Evolutionary conservation across 768 basidiomycete genomes (phyloP).

Genomic region (Termitomyces sp.): DNA sequence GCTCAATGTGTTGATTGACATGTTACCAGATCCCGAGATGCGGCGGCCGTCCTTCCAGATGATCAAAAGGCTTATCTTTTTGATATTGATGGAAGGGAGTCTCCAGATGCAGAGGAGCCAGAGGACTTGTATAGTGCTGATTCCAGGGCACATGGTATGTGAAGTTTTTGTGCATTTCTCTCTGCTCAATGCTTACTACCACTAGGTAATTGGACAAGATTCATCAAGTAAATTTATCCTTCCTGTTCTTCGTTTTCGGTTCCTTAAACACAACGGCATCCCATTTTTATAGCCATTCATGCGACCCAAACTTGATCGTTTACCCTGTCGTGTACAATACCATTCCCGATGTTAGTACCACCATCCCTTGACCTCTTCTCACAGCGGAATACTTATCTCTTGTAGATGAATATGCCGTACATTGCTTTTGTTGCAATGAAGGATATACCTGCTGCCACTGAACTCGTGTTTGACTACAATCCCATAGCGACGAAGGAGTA

Average conservation of each 20-base stretch:
- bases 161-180: neutral
- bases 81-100: slow-evolving; percentile 61
- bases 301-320: slow-evolving; percentile 55
- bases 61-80: slow-evolving; percentile 51
- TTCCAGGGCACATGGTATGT: slow-evolving; percentile 48
- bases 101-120: slow-evolving; percentile 28
- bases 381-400: neutral
- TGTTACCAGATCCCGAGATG: slow-evolving; percentile 38
- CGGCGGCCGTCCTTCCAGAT: slow-evolving; percentile 35
- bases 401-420: slow-evolving; percentile 54
- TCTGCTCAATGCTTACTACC: neutral
- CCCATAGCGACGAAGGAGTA: slow-evolving; percentile 34
- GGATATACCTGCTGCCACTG: slow-evolving; percentile 48
- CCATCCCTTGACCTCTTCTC: neutral
- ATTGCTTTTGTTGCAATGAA: slow-evolving; percentile 54
- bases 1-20: neutral
- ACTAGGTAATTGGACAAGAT: slow-evolving; percentile 74
- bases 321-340: slow-evolving; percentile 65
- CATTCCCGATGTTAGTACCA: slow-evolving; percentile 45
- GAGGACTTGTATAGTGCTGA: slow-evolving; percentile 53
- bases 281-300: slow-evolving; percentile 56
- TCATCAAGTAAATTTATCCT: slow-evolving; percentile 55
- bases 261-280: neutral
- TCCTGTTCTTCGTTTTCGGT: neutral
- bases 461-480: slow-evolving; percentile 67